Evolutionary conservation across 2,329 filamentous ascomycete genomes (phyloP).

Genomic region (Pseudogymnoascus sp.): DNA sequence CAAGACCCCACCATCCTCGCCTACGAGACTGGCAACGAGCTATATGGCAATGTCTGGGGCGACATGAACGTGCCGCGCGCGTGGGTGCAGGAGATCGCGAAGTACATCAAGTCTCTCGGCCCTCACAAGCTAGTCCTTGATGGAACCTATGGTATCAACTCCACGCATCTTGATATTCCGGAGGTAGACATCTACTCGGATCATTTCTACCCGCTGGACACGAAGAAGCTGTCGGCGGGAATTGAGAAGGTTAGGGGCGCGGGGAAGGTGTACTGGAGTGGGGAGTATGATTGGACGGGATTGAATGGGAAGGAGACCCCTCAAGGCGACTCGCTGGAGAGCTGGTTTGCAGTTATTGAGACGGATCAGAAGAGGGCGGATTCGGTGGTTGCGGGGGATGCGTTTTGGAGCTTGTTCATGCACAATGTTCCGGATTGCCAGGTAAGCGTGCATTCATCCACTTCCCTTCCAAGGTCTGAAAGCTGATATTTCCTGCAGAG

Average conservation of each 20-base stretch:
- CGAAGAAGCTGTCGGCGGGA: slow-evolving; percentile 35
- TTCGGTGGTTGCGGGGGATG: slow-evolving; percentile 36
- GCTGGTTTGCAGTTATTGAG: slow-evolving; percentile 39
- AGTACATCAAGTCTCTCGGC: slow-evolving; percentile 36
- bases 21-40: slow-evolving; percentile 45
- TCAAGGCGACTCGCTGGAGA: slow-evolving; percentile 31
- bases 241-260: slow-evolving; percentile 34
- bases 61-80: slow-evolving; percentile 39
- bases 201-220: slow-evolving; percentile 42
- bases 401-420: slow-evolving; percentile 44
- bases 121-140: slow-evolving; percentile 42
- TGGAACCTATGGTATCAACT: slow-evolving; percentile 44
- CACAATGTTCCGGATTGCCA: slow-evolving; percentile 40
- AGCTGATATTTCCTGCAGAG: slow-evolving; percentile 23
- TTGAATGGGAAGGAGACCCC: slow-evolving; percentile 18
- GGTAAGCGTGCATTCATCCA: slow-evolving; percentile 26
- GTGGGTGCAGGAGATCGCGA: slow-evolving; percentile 40
- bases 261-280: slow-evolving; percentile 39
- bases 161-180: slow-evolving; percentile 36
- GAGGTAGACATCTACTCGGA: slow-evolving; percentile 44
- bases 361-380: slow-evolving; percentile 22
- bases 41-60: slow-evolving; percentile 38
- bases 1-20: slow-evolving; percentile 46
- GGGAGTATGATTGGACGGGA: slow-evolving; percentile 43
- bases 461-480: no score